phyloP scores from a whole-genome alignment of 495 filamentous ascomycete genomes.

The Amphirosellinia nigrospora region DNA sequence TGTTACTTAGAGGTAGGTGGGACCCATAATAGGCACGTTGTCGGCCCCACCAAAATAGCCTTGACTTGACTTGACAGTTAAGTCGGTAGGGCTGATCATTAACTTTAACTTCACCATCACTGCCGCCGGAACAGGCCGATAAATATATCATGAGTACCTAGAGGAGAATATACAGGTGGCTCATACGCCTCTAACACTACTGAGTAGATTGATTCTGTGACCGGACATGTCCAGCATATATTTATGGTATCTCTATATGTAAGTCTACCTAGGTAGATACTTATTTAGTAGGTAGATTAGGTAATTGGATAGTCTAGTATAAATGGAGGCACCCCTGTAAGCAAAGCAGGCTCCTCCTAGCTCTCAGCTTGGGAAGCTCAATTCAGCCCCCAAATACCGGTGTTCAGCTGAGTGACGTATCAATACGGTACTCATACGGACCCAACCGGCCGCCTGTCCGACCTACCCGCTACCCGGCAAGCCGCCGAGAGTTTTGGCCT shows the following conservation, averaged over 20 bases:
- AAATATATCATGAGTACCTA: neutral
- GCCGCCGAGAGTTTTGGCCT: neutral
- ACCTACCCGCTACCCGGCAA: neutral
- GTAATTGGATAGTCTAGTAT: neutral
- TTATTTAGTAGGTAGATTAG: neutral
- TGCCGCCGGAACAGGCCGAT: neutral
- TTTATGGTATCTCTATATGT: no score
- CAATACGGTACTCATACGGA: no score
- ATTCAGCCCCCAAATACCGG: conserved; percentile 6
- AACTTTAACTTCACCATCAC: neutral
- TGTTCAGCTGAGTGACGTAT: conserved; percentile 2
- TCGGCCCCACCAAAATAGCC: neutral
- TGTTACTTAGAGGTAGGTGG: no score
- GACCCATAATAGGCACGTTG: conserved; percentile 1
- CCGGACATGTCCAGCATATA: neutral
- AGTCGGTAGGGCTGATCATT: conserved; percentile 11
- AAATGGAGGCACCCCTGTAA: neutral
- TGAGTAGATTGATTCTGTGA: neutral
- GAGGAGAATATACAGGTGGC: neutral
- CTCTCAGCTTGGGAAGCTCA: conserved; percentile 4
- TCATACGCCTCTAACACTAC: neutral
- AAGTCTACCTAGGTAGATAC: no score
- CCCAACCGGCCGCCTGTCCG: neutral
- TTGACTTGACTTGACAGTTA: no score
- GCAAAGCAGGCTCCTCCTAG: neutral